Evolutionary conservation across 768 basidiomycete genomes (phyloP).

Genomic region (Termitomyces sp.): DNA sequence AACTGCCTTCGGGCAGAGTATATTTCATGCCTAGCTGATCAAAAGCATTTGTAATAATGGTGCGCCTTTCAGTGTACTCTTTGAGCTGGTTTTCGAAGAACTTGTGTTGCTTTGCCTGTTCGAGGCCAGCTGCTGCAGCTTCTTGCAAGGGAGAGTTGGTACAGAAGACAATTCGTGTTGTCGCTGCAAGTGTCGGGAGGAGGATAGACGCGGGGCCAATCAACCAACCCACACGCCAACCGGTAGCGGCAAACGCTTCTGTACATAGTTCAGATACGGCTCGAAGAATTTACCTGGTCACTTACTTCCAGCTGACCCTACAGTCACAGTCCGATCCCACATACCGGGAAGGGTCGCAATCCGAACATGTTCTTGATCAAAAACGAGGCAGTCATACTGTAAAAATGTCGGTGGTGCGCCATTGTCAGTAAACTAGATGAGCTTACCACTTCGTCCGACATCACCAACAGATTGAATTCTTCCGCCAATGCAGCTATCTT

Average conservation of each 20-base stretch:
- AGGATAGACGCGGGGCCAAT: slow-evolving; percentile 85
- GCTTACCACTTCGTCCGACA: slow-evolving; percentile 95
- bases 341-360: slow-evolving; percentile 95
- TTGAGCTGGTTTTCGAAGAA: slow-evolving; percentile 77
- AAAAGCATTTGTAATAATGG: slow-evolving; percentile 73
- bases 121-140: slow-evolving; percentile 87
- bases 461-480: slow-evolving; percentile 88
- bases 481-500: slow-evolving; percentile 83
- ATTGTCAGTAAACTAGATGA: neutral
- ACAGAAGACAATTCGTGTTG: slow-evolving; percentile 94
- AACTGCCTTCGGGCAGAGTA: slow-evolving; percentile 84
- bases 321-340: slow-evolving; percentile 98
- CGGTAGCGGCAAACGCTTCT: slow-evolving; percentile 97
- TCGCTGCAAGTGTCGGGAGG: slow-evolving; percentile 82
- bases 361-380: slow-evolving; percentile 87
- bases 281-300: slow-evolving; percentile 2
- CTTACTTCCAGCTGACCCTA: slow-evolving; percentile 93
- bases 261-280: slow-evolving; percentile 7
- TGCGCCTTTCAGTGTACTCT: slow-evolving; percentile 80
- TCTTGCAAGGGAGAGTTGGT: slow-evolving; percentile 94
- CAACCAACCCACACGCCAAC: slow-evolving; percentile 97
- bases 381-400: slow-evolving; percentile 92
- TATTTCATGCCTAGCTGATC: slow-evolving; percentile 83
- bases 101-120: slow-evolving; percentile 62
- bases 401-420: slow-evolving; percentile 1